A percentile compares a stretch with the other conserved stretches of the same genome.
Conservation (phyloP, 495 filamentous ascomycete species). For the Penicillium daleae region DNA sequence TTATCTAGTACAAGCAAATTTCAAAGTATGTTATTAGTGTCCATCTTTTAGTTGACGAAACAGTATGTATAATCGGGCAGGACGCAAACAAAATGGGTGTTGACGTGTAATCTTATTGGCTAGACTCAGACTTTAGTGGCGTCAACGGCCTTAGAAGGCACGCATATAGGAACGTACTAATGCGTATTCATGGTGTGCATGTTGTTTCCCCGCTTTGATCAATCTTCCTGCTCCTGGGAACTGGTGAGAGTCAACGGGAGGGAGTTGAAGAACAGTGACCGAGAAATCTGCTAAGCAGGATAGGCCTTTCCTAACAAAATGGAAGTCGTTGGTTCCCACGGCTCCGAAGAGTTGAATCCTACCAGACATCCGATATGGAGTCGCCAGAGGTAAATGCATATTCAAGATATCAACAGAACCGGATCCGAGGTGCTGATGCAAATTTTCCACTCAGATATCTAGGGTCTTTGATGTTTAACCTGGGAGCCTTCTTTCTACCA, state of each 20-base stretch:
- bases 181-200: no score
- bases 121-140: neutral
- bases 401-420: neutral
- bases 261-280: neutral
- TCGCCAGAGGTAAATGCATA: neutral
- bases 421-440: neutral
- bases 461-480: slow-evolving; percentile 66
- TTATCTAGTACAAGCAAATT: neutral
- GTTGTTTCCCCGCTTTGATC: neutral
- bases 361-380: neutral
- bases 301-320: neutral
- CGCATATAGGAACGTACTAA: neutral
- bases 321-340: neutral
- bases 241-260: neutral
- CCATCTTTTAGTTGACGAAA: neutral
- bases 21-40: no score
- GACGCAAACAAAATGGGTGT: neutral
- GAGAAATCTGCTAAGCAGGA: neutral
- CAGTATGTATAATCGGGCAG: neutral
- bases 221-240: neutral
- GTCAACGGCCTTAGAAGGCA: neutral
- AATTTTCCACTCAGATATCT: slow-evolving; percentile 41
- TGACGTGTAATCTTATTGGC: neutral
- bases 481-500: slow-evolving; percentile 65
- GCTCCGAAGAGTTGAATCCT: neutral